Evolutionary conservation across 2,329 filamentous ascomycete species (phyloP).

Genomic region (Calonectria hawksworthii): DNA sequence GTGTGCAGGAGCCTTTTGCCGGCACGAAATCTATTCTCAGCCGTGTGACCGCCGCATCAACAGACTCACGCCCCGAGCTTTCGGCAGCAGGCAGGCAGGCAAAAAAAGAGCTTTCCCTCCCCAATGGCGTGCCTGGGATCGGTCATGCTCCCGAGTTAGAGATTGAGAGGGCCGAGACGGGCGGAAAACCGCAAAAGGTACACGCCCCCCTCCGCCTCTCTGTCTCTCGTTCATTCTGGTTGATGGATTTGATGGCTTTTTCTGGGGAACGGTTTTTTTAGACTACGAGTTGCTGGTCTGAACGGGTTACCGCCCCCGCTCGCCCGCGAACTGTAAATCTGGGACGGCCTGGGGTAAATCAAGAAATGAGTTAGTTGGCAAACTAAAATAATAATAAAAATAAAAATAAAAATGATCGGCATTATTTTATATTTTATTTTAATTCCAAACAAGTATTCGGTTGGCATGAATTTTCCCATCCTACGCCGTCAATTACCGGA

Average conservation of each 20-base stretch:
- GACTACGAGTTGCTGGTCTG: conserved; percentile 17
- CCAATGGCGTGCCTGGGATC: background rate
- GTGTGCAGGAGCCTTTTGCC: background rate
- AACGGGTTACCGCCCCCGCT: conserved; percentile 20
- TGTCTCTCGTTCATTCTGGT: background rate
- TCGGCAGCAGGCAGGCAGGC: background rate
- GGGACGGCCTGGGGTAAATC: conserved; percentile 21
- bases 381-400: background rate
- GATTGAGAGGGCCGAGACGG: background rate
- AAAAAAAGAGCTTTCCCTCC: background rate
- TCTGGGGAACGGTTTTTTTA: conserved; percentile 30
- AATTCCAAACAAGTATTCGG: background rate
- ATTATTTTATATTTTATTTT: conserved; percentile 2
- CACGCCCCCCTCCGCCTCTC: conserved; percentile 9
- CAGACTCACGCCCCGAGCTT: conserved; percentile 9
- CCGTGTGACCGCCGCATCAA: conserved; percentile 17
- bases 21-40: background rate
- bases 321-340: conserved; percentile 20
- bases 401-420: background rate
- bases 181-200: background rate
- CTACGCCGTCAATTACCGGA: conserved; percentile 5
- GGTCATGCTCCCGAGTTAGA: conserved; percentile 3
- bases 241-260: background rate
- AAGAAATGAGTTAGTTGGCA: background rate
- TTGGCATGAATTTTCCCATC: background rate